Conservation (phyloP, 352 stramenopile genomes). For the Phytopythium aichiense region DNA sequence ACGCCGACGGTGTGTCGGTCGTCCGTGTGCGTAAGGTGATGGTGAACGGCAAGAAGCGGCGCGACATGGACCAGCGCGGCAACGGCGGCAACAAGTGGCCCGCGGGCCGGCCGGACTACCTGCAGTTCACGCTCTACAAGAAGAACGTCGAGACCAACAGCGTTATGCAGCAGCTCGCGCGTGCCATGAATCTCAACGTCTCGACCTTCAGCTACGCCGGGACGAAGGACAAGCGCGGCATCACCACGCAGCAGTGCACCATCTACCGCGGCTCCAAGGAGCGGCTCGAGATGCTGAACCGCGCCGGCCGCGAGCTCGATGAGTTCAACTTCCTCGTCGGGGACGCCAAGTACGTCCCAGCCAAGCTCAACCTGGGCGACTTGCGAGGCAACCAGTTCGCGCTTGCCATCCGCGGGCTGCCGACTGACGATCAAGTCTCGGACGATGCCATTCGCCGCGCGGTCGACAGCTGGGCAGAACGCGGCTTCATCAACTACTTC, state of each 20-base stretch:
- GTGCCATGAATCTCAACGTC: constrained; percentile 63
- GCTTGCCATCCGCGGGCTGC: constrained; percentile 92
- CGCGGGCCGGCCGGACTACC: constrained; percentile 79
- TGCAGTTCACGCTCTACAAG: constrained; percentile 96
- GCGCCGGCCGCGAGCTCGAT: constrained; percentile 51
- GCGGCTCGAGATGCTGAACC: constrained; percentile 78
- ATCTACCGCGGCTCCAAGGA: constrained; percentile 78
- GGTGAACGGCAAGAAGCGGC: constrained; percentile 81
- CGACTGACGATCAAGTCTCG: constrained; percentile 42
- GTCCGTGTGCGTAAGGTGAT: constrained; percentile 81
- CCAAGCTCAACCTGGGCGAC: constrained; percentile 91
- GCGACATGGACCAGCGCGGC: constrained; percentile 67
- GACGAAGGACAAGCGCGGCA: constrained; percentile 97
- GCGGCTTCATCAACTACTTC: constrained; percentile 98
- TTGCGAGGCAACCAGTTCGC: constrained; percentile 95
- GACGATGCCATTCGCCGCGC: constrained; percentile 58
- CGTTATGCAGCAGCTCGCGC: constrained; percentile 75
- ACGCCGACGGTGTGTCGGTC: constrained; percentile 53
- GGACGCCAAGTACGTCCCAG: constrained; percentile 88
- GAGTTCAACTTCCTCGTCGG: constrained; percentile 91
- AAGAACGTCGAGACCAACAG: constrained; percentile 95
- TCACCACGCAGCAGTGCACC: constrained; percentile 95
- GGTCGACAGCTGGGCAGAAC: constrained; percentile 61
- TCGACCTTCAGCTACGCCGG: constrained; percentile 90
- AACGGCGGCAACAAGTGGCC: constrained; percentile 39